Evolutionary conservation across 805 yeast species (phyloP).

Genomic region (Starmera caribaea): DNA sequence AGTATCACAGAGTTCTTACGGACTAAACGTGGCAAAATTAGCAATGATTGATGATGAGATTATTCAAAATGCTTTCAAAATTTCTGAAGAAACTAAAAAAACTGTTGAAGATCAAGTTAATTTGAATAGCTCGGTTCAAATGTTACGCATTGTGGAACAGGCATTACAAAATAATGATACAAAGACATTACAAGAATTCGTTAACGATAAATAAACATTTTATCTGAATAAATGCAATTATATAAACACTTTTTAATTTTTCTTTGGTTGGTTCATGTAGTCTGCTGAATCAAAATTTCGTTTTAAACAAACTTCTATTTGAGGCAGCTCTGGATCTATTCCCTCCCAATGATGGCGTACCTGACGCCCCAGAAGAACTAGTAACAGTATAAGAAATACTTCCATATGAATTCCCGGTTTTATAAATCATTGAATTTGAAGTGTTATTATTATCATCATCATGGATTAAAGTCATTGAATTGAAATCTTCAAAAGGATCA

Average conservation of each 20-base stretch:
- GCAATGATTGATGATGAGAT: conserved; percentile 87
- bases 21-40: conserved; percentile 94
- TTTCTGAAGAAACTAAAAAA: conserved; percentile 75
- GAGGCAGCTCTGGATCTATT: conserved; percentile 27
- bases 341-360: background rate
- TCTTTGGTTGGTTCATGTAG: background rate
- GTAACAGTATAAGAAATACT: conserved; percentile 30
- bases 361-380: conserved; percentile 2
- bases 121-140: background rate
- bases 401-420: conserved; percentile 31
- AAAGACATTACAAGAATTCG: background rate
- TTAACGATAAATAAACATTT: background rate
- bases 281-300: conserved; percentile 8
- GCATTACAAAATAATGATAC: background rate
- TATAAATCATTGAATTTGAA: conserved; percentile 39
- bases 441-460: conserved; percentile 41
- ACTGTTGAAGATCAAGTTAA: conserved; percentile 11
- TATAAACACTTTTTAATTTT: too few species aligned
- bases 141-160: background rate
- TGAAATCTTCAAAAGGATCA: conserved; percentile 82
- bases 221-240: background rate
- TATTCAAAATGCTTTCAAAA: conserved; percentile 81
- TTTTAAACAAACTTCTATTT: conserved; percentile 23
- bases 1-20: conserved; percentile 86
- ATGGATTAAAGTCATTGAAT: conserved; percentile 78